Base-by-base conservation (phyloP, 768 basidiomycete species). In the Mycena albidolilacea region DNA sequence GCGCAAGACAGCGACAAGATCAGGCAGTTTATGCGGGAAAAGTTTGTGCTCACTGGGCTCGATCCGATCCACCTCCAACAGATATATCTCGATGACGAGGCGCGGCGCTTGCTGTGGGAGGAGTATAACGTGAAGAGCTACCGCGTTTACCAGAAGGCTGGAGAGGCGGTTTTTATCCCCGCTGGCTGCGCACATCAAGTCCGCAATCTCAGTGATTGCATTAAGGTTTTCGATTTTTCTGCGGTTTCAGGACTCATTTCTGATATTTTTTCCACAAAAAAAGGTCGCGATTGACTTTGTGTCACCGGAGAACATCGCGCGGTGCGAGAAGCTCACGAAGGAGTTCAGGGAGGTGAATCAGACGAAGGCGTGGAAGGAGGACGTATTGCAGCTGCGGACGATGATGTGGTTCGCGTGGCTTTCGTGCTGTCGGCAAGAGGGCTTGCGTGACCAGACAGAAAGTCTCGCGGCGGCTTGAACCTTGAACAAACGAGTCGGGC, bases 361-460 rank as follows among this genome's bases (percentile, higher is more conserved):
- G 80, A 89, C 89, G 63, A 91, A 91, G 86, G 92, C 89, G 54
- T 98, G 97, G 97, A 97, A 97, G 82, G 93, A 96, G 80, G 97
- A 98, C 79, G 94, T 97, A 6, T 85, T 98, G 77, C 95, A 97
- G 83, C 86, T 98, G 73, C 88, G 93, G 70, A 94, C 92, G 69
- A 96, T 96, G 91, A 93, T 98, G 90, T 96, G 96, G 93, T 97
- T 94, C 78, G 93, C 94, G 43, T 97, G 95, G 95, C 83, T 94
- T 77, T 92, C 92, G 60, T 93, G 93, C 69, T 81, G 81, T 61
- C 82, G 78, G 43, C 84, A 80, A 71, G 86, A 30, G 30, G 30
- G 30, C 30, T 30, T 30, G 30, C 30, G 30, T 30, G 30, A 30
- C 4, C 30, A 30, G 30, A 30, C 30, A 30, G 30, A 87, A 58